These are phyloP conservation scores for Rhodotorula sp. DNA, from an alignment of 1,284 basidiomycete genomes.

Conservation along the genomic window DNA sequence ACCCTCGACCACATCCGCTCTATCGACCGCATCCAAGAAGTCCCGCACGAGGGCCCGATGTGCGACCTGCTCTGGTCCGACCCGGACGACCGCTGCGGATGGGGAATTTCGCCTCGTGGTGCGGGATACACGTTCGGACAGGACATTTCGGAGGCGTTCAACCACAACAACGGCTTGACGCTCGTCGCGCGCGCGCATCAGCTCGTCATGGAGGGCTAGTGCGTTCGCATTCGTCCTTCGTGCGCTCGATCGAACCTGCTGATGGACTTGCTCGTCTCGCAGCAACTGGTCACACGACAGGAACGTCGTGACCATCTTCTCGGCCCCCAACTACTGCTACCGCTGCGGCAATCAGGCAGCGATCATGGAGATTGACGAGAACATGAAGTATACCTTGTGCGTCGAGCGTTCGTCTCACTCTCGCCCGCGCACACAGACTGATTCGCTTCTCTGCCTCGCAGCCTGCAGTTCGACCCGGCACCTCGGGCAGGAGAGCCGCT, in stretches of 20 bases:
- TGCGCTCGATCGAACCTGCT: conserved; percentile 1
- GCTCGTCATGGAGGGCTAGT: conserved; percentile 93
- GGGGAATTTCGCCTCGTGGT: conserved; percentile 98
- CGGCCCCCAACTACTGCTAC: conserved; percentile 95
- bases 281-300: conserved; percentile 95
- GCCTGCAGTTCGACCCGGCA: conserved; percentile 99
- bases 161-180: conserved; percentile 98
- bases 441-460: conserved; percentile 48
- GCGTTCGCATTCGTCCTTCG: conserved; percentile 39
- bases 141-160: conserved; percentile 96
- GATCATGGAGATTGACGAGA: conserved; percentile 99
- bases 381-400: conserved; percentile 62
- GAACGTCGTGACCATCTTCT: conserved; percentile 99
- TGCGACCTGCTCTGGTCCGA: conserved; percentile 99
- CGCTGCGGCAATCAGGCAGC: conserved; percentile 99
- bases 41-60: conserved; percentile 99
- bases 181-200: conserved; percentile 85
- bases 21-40: conserved; percentile 98
- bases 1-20: conserved; percentile 98
- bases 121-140: conserved; percentile 99
- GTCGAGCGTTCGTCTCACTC: conserved; percentile 13
- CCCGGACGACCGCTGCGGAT: conserved; percentile 97
- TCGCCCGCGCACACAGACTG: background rate
- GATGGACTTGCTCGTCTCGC: background rate
- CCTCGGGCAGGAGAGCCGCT: conserved; percentile 97